These are phyloP conservation scores for Cladophialophora yegresii DNA, from an alignment of 2,329 filamentous ascomycete genomes.

Conservation along the genomic window DNA sequence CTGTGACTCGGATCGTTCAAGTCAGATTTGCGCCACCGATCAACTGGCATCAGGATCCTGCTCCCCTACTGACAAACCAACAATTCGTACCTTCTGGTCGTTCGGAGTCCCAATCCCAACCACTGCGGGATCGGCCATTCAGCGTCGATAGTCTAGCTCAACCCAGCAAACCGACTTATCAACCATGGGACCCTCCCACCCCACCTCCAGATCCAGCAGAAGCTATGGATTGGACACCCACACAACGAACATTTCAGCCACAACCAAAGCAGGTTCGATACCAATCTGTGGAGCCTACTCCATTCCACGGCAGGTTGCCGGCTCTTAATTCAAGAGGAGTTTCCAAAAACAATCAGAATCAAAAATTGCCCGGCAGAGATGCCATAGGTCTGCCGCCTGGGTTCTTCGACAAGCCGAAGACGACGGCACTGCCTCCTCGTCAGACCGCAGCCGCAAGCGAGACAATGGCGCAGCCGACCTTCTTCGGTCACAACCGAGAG, in stretches of 20 bases:
- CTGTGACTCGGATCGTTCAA: constrained; percentile 44
- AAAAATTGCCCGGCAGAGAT: constrained; percentile 33
- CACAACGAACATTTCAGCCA: constrained; percentile 38
- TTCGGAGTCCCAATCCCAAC: constrained; percentile 2
- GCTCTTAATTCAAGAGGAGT: constrained; percentile 45
- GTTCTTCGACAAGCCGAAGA: constrained; percentile 42
- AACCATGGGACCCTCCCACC: constrained; percentile 45
- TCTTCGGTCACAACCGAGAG: constrained; percentile 49
- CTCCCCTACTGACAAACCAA: constrained; percentile 26
- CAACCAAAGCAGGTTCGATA: constrained; percentile 37
- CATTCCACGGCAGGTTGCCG: constrained; percentile 50
- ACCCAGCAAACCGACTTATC: constrained; percentile 37
- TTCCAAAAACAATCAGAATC: constrained; percentile 44
- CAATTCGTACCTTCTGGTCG: constrained; percentile 31
- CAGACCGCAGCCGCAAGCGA: constrained; percentile 34
- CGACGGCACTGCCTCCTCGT: constrained; percentile 44
- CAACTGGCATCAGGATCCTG: constrained; percentile 33
- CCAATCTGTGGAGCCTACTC: constrained; percentile 42
- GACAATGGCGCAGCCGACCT: constrained; percentile 49
- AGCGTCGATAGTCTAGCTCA: constrained; percentile 37
- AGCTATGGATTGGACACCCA: constrained; percentile 56
- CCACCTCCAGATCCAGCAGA: constrained; percentile 40
- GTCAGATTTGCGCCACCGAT: constrained; percentile 48
- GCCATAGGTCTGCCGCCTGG: constrained; percentile 40
- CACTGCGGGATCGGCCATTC: constrained; percentile 36